These are phyloP conservation scores for Metarhizium anisopliae DNA, from an alignment of 2,329 filamentous ascomycete species.

Conservation along the genomic window DNA sequence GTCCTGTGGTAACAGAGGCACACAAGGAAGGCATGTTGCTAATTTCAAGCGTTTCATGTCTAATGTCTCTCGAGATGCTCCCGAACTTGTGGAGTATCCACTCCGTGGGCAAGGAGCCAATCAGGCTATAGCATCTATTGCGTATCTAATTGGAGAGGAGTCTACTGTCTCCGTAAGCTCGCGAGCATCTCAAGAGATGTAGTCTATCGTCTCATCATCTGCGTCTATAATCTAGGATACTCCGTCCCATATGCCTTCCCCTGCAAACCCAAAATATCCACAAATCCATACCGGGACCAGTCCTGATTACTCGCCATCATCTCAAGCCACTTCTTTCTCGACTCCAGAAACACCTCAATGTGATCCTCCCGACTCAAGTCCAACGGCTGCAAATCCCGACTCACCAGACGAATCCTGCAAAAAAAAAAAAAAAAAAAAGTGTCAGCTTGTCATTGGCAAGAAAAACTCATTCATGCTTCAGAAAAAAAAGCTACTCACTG, in stretches of 20 bases:
- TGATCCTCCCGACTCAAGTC: neutral
- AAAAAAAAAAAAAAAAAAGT: neutral
- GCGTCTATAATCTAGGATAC: neutral
- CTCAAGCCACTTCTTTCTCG: constrained; percentile 3
- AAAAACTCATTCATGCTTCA: too few species aligned
- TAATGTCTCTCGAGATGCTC: too few species aligned
- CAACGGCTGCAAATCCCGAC: constrained; percentile 9
- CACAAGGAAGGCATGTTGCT: too few species aligned
- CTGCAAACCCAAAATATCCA: neutral
- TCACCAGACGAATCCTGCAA: constrained; percentile 21
- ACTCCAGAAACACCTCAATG: neutral
- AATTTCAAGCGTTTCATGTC: too few species aligned
- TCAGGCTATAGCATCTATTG: too few species aligned
- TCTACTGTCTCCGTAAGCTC: too few species aligned
- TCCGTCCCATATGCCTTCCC: neutral
- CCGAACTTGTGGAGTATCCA: too few species aligned
- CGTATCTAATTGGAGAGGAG: too few species aligned
- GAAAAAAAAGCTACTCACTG: too few species aligned
- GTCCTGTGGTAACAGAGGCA: too few species aligned
- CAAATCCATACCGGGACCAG: neutral
- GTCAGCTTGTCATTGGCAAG: constrained; percentile 8
- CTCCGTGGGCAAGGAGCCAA: too few species aligned
- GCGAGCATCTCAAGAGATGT: neutral
- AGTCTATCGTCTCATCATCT: neutral
- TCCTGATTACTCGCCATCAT: constrained; percentile 1